Evolutionary conservation across 768 basidiomycete genomes (phyloP).

Genomic region (Termitomyces sp.): DNA sequence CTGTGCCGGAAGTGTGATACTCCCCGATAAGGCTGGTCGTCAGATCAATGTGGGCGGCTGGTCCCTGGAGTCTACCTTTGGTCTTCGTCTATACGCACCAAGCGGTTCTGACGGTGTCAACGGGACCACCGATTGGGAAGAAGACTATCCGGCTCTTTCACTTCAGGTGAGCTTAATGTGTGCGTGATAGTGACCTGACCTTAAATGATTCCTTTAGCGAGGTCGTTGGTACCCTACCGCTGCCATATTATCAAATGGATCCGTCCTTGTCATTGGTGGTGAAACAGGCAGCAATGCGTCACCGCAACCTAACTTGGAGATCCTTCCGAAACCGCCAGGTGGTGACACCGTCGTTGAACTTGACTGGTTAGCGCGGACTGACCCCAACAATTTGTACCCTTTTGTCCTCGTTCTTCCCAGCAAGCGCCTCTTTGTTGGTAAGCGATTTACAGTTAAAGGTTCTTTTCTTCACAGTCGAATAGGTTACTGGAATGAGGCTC

Average conservation of each 20-base stretch:
- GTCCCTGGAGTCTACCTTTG: constrained; percentile 70
- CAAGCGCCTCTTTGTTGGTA: constrained; percentile 67
- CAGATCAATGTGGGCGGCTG: constrained; percentile 67
- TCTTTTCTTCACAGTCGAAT: neutral
- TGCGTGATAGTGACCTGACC: neutral
- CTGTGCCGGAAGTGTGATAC: constrained; percentile 69
- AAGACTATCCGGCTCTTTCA: constrained; percentile 52
- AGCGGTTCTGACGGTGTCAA: constrained; percentile 66
- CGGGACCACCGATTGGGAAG: constrained; percentile 79
- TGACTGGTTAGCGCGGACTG: constrained; percentile 66
- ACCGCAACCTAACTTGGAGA: constrained; percentile 67
- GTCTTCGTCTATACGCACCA: constrained; percentile 71
- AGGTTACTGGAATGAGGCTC: constrained; percentile 83
- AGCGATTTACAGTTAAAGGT: constrained; percentile 16
- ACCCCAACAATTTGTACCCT: constrained; percentile 80
- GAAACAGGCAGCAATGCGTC: constrained; percentile 68
- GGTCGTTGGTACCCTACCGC: constrained; percentile 75
- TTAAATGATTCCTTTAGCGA: constrained; percentile 29
- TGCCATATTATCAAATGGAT: constrained; percentile 69
- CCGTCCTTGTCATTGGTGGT: constrained; percentile 71
- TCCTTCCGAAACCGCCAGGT: constrained; percentile 64
- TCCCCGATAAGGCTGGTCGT: constrained; percentile 71
- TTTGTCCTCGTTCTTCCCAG: constrained; percentile 73
- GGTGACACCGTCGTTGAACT: constrained; percentile 59
- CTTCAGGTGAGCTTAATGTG: constrained; percentile 50